Conservation (phyloP, 805 yeast species). For the Wickerhamomyces pijperi region DNA sequence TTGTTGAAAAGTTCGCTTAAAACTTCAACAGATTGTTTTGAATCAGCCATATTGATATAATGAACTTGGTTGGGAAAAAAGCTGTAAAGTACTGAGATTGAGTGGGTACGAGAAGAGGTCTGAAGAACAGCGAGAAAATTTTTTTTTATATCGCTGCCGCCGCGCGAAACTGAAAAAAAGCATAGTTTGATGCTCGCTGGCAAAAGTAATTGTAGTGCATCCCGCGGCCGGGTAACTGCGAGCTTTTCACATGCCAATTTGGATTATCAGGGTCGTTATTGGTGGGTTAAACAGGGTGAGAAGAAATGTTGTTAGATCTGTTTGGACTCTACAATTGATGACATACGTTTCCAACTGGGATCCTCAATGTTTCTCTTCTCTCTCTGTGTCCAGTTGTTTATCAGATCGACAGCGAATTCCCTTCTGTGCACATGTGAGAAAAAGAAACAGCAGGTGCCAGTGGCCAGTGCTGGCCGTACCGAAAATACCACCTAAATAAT, state of each 20-base stretch:
- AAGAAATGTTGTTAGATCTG: no score
- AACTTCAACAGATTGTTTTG: constrained; percentile 51
- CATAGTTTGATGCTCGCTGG: no score
- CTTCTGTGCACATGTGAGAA: not conserved
- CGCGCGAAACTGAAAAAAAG: constrained; percentile 2
- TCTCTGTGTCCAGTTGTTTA: constrained; percentile 5
- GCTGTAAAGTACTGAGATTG: not conserved
- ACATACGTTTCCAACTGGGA: no score
- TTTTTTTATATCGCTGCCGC: constrained; percentile 7
- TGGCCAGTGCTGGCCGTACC: no score
- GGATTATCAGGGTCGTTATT: no score
- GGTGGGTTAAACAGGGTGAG: no score
- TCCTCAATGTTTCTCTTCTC: no score
- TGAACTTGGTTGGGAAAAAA: not conserved
- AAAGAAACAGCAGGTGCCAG: no score
- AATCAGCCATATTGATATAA: constrained; percentile 28
- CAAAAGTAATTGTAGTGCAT: no score
- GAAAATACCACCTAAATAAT: no score
- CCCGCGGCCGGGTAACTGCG: constrained; percentile 9
- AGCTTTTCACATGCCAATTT: no score
- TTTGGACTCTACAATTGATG: no score
- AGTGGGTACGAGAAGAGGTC: constrained; percentile 3
- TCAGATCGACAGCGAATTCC: not conserved
- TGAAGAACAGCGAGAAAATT: constrained; percentile 8
- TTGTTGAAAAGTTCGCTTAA: constrained; percentile 88